Conservation (phyloP, 83 land plant species). For the Thuja plicata region DNA sequence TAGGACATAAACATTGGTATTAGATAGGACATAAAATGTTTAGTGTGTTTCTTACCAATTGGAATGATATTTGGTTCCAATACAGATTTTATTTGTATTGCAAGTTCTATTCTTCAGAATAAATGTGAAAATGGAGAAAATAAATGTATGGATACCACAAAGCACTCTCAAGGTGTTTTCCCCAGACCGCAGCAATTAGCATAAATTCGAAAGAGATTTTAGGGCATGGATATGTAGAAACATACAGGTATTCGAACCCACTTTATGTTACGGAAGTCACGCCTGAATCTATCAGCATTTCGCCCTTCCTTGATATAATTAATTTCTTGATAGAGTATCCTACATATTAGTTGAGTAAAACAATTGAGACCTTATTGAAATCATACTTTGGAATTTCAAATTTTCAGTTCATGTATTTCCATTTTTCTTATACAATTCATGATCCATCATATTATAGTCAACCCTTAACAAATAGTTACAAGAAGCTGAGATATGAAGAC, state of each 20-base stretch:
- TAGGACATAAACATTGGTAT: background rate
- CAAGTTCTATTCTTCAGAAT: background rate
- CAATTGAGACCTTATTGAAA: background rate
- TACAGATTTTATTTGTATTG: background rate
- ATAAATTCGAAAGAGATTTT: background rate
- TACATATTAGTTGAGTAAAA: conserved; percentile 18
- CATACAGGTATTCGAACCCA: conserved; percentile 99
- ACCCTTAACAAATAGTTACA: background rate
- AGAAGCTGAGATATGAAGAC: background rate
- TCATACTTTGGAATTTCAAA: background rate
- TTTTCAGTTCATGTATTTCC: background rate
- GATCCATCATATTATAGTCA: background rate
- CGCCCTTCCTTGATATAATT: conserved; percentile 96
- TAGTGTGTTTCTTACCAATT: background rate
- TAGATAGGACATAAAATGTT: background rate
- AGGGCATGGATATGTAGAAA: conserved; percentile 17
- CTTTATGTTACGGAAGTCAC: conserved; percentile 89
- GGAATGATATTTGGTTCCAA: background rate
- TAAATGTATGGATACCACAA: background rate
- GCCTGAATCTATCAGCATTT: conserved; percentile 92
- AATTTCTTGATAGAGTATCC: conserved; percentile 95
- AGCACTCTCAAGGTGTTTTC: background rate
- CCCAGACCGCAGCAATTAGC: background rate
- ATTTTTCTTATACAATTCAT: background rate
- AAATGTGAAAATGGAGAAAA: background rate